Percentiles rank a stretch among this genome's conserved stretches.
phyloP scores from a whole-genome alignment of 148 eudicot species.

The Fagopyrum homotropicum region DNA sequence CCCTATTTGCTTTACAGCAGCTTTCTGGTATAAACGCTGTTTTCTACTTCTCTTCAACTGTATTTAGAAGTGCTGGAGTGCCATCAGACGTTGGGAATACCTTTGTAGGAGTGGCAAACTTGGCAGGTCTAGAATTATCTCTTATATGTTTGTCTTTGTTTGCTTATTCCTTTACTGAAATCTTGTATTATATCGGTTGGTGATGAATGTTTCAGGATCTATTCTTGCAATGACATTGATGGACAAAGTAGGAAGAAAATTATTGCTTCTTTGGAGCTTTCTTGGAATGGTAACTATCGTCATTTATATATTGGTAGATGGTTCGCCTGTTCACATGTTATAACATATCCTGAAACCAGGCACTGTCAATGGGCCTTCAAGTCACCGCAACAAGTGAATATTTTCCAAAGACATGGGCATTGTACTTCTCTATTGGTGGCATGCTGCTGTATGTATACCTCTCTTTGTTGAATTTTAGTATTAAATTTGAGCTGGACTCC shows the following conservation, averaged over 20 bases:
- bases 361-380: conserved; percentile 72
- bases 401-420: conserved; percentile 37
- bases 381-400: conserved; percentile 57
- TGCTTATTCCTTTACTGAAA: background rate
- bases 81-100: conserved; percentile 84
- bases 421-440: conserved; percentile 77
- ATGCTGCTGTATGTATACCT: conserved; percentile 63
- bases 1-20: conserved; percentile 99
- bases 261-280: conserved; percentile 82
- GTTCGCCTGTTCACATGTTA: background rate
- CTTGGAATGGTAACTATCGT: conserved; percentile 73
- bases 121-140: conserved; percentile 41
- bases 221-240: conserved; percentile 69
- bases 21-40: conserved; percentile 98
- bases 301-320: conserved; percentile 1
- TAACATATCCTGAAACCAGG: conserved; percentile 31
- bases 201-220: conserved; percentile 44
- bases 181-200: background rate
- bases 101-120: conserved; percentile 70
- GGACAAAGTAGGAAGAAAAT: conserved; percentile 93
- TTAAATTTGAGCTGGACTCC: background rate
- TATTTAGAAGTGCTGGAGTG: conserved; percentile 95
- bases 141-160: background rate
- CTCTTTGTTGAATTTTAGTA: background rate
- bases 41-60: conserved; percentile 99